phyloP scores from a whole-genome alignment of 805 yeast species.

The Cephaloascus fragrans region DNA sequence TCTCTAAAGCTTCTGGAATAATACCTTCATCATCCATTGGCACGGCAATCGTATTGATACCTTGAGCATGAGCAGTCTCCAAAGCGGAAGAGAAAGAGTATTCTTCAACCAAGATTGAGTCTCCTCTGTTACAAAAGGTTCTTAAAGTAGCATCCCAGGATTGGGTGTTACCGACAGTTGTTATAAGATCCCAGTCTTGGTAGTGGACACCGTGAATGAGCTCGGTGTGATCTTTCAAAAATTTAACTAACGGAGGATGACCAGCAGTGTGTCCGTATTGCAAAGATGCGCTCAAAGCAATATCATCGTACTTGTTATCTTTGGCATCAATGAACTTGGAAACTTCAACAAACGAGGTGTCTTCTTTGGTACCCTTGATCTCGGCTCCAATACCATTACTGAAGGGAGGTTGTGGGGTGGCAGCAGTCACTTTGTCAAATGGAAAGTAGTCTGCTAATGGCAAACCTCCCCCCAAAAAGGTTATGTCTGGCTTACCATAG shows the following conservation, averaged over 20 bases:
- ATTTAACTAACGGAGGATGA: conserved; percentile 56
- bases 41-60: conserved; percentile 59
- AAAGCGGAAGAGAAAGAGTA: conserved; percentile 76
- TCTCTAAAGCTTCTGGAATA: conserved; percentile 58
- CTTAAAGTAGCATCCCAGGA: conserved; percentile 79
- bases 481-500: conserved; percentile 62
- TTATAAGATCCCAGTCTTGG: conserved; percentile 58
- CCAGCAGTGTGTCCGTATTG: conserved; percentile 90
- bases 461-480: conserved; percentile 92
- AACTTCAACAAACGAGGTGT: conserved; percentile 31
- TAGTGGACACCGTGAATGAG: conserved; percentile 37
- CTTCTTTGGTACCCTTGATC: conserved; percentile 27
- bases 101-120: conserved; percentile 75
- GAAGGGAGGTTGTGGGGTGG: conserved; percentile 76
- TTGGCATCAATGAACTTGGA: conserved; percentile 21
- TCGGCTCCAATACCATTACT: conserved; percentile 66
- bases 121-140: conserved; percentile 70
- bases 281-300: conserved; percentile 75
- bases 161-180: conserved; percentile 83
- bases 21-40: conserved; percentile 75
- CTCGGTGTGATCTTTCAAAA: conserved; percentile 69
- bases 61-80: conserved; percentile 71
- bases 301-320: conserved; percentile 22
- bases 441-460: conserved; percentile 92
- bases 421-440: conserved; percentile 63